Evolutionary conservation across 2,329 filamentous ascomycete species (phyloP).

Genomic region (Gaeumannomyces sp.): DNA sequence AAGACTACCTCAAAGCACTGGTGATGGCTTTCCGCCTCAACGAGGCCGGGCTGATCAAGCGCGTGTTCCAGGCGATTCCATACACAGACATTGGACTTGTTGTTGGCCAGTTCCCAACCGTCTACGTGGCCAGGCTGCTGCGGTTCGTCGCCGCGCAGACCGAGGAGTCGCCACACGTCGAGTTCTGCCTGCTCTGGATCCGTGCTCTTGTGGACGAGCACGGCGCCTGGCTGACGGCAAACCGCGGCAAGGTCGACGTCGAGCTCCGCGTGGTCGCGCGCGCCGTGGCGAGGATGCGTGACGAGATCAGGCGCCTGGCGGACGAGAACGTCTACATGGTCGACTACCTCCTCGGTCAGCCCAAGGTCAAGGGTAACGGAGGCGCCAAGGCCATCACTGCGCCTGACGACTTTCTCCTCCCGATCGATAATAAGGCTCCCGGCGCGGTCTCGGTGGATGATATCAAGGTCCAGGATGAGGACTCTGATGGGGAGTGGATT

Average conservation of each 20-base stretch:
- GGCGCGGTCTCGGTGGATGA: slow-evolving; percentile 1
- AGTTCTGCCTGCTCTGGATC: slow-evolving; percentile 93
- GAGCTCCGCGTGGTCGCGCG: slow-evolving; percentile 79
- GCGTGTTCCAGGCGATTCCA: slow-evolving; percentile 80
- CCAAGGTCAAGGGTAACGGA: slow-evolving; percentile 15
- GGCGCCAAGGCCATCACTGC: slow-evolving; percentile 8
- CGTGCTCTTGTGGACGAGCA: slow-evolving; percentile 76
- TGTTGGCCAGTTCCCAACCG: slow-evolving; percentile 69
- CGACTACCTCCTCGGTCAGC: slow-evolving; percentile 66
- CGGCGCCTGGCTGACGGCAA: slow-evolving; percentile 77
- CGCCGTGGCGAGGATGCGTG: slow-evolving; percentile 71
- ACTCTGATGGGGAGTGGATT: slow-evolving; percentile 40
- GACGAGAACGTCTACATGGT: slow-evolving; percentile 88
- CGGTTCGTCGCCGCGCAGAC: slow-evolving; percentile 83
- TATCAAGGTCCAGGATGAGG: slow-evolving; percentile 23
- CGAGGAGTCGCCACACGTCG: slow-evolving; percentile 85
- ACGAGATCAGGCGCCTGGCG: slow-evolving; percentile 74
- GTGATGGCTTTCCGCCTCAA: slow-evolving; percentile 98
- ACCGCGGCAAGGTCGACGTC: slow-evolving; percentile 71
- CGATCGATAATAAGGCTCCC: neutral
- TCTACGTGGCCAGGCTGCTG: slow-evolving; percentile 80
- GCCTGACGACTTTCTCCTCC: neutral
- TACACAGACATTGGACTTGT: slow-evolving; percentile 68
- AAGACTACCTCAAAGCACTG: slow-evolving; percentile 83
- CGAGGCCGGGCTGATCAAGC: slow-evolving; percentile 71